Evolutionary conservation across 1,284 basidiomycete species (phyloP).

Genomic region (Irpex rosettiformis): DNA sequence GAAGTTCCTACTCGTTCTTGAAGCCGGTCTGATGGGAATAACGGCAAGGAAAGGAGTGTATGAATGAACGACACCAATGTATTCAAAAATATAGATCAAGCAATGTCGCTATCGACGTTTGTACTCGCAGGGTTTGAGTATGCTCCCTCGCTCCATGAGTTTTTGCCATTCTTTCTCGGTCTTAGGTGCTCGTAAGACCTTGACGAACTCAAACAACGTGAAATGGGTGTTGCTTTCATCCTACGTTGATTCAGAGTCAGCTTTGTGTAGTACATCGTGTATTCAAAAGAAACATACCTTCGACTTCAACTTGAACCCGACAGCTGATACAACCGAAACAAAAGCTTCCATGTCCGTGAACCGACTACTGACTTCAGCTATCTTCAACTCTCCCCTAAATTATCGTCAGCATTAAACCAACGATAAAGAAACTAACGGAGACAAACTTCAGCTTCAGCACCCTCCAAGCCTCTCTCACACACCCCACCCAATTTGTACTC

Average conservation of each 20-base stretch:
- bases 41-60: background rate
- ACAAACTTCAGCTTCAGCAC: slow-evolving; percentile 79
- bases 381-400: slow-evolving; percentile 78
- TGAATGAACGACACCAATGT: slow-evolving; percentile 1
- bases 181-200: slow-evolving; percentile 47
- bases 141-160: slow-evolving; percentile 54
- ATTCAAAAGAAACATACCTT: slow-evolving; percentile 50
- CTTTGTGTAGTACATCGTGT: background rate
- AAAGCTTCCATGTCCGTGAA: slow-evolving; percentile 80
- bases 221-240: slow-evolving; percentile 87
- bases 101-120: slow-evolving; percentile 69
- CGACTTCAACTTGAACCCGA: slow-evolving; percentile 78
- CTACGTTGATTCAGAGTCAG: slow-evolving; percentile 35
- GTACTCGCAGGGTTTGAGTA: slow-evolving; percentile 94
- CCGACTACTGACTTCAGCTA: slow-evolving; percentile 95
- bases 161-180: slow-evolving; percentile 63
- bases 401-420: background rate
- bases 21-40: background rate
- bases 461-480: slow-evolving; percentile 87
- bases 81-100: background rate
- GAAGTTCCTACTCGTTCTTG: slow-evolving; percentile 26
- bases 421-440: background rate
- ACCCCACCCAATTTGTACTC: slow-evolving; percentile 95
- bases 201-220: slow-evolving; percentile 82
- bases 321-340: slow-evolving; percentile 59